phyloP scores from a whole-genome alignment of 495 filamentous ascomycete species.

The Podospora sp. region DNA sequence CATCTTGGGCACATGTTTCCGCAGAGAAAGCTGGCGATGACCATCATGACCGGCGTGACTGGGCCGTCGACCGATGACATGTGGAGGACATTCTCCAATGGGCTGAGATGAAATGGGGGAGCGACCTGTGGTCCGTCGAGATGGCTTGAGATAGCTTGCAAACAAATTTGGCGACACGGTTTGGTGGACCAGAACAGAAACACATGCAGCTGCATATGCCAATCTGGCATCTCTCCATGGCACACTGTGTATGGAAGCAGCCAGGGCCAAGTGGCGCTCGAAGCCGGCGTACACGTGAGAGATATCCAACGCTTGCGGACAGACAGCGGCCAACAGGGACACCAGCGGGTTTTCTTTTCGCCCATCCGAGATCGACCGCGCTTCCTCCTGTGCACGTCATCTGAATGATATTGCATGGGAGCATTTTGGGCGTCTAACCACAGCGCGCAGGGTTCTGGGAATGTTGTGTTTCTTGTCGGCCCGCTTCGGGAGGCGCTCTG shows the following conservation, averaged over 20 bases:
- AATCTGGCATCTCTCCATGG: not conserved
- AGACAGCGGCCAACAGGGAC: not conserved
- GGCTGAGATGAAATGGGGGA: not conserved
- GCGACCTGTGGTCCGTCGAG: not conserved
- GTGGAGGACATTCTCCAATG: not conserved
- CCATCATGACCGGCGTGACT: not conserved
- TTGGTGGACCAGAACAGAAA: not conserved
- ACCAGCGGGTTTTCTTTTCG: not conserved
- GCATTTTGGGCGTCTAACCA: not conserved
- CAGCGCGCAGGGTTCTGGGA: not conserved
- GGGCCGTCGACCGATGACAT: not conserved
- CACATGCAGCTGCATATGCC: not conserved
- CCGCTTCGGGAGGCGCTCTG: constrained; percentile 9
- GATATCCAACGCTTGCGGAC: not conserved
- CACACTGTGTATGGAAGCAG: not conserved
- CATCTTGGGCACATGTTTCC: not conserved
- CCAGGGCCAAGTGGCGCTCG: not conserved
- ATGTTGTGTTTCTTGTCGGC: not conserved
- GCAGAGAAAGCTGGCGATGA: not conserved
- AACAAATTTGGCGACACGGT: not conserved
- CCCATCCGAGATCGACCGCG: not conserved
- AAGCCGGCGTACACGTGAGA: not conserved
- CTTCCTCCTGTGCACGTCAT: not conserved
- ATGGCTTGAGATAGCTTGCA: not conserved
- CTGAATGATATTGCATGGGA: not conserved